phyloP scores from a whole-genome alignment of 129 eudicot genomes.

The Rutidosis leptorrhynchoides region DNA sequence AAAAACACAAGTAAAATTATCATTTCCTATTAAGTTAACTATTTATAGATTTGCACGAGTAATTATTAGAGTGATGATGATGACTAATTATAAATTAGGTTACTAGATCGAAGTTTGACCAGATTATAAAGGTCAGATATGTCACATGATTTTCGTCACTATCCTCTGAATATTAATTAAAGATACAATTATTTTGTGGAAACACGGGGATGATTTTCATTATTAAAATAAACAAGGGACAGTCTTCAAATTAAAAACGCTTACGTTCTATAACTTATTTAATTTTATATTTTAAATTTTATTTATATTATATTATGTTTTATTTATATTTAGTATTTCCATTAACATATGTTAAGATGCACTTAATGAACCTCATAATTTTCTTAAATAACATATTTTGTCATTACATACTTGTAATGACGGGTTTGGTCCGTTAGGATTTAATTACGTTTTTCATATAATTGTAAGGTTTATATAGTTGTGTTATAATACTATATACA shows the following conservation, averaged over 20 bases:
- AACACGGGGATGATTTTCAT: neutral
- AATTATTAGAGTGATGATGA: neutral
- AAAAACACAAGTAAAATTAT: no score
- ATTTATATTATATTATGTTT: no score
- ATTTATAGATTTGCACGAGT: no score
- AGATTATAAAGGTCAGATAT: neutral
- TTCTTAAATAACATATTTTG: no score
- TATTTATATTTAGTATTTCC: no score
- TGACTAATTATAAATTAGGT: conserved; percentile 1
- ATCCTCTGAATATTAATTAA: neutral
- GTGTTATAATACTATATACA: no score
- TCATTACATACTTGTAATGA: no score
- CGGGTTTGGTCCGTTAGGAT: no score
- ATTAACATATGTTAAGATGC: no score
- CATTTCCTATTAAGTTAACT: neutral
- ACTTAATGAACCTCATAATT: no score
- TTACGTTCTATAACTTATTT: neutral
- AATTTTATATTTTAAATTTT: neutral
- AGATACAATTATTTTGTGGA: neutral
- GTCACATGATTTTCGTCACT: conserved; percentile 1
- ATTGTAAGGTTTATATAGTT: no score
- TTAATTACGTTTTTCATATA: no score
- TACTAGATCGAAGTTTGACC: neutral
- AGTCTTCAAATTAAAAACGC: conserved; percentile 10
- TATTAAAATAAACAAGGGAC: neutral